A percentile compares a stretch with the other conserved stretches of the same genome.
These are phyloP conservation scores for Trebouxia sp. DNA, from an alignment of 139 green algal genomes.

Conservation along the genomic window DNA sequence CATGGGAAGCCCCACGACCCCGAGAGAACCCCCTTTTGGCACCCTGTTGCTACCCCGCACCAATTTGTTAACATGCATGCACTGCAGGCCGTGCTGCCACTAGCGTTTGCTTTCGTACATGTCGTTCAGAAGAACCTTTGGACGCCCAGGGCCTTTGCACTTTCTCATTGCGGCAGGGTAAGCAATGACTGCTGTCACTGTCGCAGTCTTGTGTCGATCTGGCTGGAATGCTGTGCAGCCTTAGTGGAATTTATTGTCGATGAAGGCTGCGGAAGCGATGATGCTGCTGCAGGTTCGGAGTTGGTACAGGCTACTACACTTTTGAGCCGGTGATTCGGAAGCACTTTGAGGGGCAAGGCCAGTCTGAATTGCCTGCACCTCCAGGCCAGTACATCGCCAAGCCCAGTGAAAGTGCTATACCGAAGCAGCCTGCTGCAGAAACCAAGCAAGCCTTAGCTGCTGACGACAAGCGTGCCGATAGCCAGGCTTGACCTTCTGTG, in stretches of 20 bases:
- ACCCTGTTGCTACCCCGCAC: no score
- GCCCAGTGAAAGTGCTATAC: no score
- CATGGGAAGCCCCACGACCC: no score
- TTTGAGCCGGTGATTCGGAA: conserved; percentile 23
- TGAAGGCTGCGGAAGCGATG: background rate
- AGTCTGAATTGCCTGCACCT: background rate
- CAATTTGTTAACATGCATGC: no score
- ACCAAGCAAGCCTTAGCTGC: no score
- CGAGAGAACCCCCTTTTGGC: no score
- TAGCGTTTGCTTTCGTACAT: background rate
- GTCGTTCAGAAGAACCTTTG: conserved; percentile 9
- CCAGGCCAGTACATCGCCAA: background rate
- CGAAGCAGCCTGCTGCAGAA: no score
- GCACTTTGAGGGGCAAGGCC: conserved; percentile 1
- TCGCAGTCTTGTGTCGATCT: no score
- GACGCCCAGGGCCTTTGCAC: background rate
- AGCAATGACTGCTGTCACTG: background rate
- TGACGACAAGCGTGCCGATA: no score
- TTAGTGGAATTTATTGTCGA: background rate
- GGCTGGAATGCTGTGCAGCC: no score
- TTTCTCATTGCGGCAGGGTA: background rate
- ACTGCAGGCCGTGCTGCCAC: no score
- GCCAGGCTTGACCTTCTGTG: no score
- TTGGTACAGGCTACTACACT: conserved; percentile 17
- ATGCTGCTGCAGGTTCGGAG: background rate